Evolutionary conservation across 2,329 filamentous ascomycete genomes (phyloP), one percentile per base, ranked within the genome.

Genomic region (Claviceps paspali): DNA sequence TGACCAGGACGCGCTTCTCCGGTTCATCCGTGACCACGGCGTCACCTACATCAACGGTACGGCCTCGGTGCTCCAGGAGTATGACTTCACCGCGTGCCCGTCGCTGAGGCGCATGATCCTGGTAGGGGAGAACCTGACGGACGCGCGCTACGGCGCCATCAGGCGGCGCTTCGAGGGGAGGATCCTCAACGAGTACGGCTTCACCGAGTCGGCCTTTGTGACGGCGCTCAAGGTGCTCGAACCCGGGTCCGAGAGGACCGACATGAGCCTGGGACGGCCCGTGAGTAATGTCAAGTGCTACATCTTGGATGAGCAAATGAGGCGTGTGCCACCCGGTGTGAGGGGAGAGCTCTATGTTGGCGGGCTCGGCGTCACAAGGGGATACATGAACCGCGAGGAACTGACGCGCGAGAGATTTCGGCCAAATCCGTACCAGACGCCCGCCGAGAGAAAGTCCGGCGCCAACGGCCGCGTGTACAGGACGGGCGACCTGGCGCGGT

Each of bases 41-140:
- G 35, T 37, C 19, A 37, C 35, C 8, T 37, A 37, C 28, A 24
- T 37, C 12, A 37, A 37, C 21, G 35, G 35, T n/a, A 37, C 35
- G 12, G 28, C 35, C 3, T 37, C 35, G 7, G 35, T 37, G 3
- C 28, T 37, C 2, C 35, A 37, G 14, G 35, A 37, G 21, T 32
- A 37, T 21, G 28, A 31, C 21, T 37, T 37, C 21, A 30, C 21
- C n/a, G 14, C 35, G 6, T 37, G 28, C 22, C 28, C 27, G 3
- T 22, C 28, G 1, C 21, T 37, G 18, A 31, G 14, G 21, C 27
- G 35, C 19, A 32, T 37, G 7, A 31, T 37, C 28, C 17, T 37
- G 21, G 35, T 37, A 1, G 35, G 35, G 4, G 35, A 37, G 35
- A 37, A 37, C 28, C 15, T 37, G 17, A 37, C 35, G 3, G 35